Evolutionary conservation across 1,284 basidiomycete species (phyloP).

Genomic region (Leccinum olivaceoglutinosum): DNA sequence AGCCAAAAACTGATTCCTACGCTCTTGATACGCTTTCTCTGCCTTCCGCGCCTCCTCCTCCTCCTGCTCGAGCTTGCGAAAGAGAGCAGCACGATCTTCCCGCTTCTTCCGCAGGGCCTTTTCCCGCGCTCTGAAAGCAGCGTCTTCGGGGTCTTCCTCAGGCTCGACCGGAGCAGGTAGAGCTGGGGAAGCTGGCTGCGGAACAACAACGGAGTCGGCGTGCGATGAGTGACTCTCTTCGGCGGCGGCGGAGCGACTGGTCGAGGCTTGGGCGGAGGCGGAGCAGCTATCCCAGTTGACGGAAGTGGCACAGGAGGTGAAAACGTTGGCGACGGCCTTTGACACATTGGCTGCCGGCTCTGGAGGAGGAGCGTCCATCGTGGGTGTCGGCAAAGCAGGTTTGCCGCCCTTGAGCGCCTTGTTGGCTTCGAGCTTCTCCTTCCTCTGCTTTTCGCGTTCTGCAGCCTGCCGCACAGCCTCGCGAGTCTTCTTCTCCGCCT

Average conservation of each 20-base stretch:
- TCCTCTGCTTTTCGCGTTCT: too few relatives aligned
- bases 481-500: too few relatives aligned
- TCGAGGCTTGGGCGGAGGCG: slow-evolving; percentile 29
- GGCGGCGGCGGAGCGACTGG: slow-evolving; percentile 42
- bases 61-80: slow-evolving; percentile 66
- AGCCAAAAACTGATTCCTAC: slow-evolving; percentile 36
- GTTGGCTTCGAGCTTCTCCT: too few relatives aligned
- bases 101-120: slow-evolving; percentile 61
- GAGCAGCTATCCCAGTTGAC: slow-evolving; percentile 30
- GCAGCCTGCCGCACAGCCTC: too few relatives aligned
- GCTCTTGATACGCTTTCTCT: slow-evolving; percentile 55
- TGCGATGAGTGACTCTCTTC: slow-evolving; percentile 27
- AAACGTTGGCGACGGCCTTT: neutral
- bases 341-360: slow-evolving; percentile 17
- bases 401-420: slow-evolving; percentile 44
- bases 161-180: slow-evolving; percentile 29
- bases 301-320: slow-evolving; percentile 19
- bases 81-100: slow-evolving; percentile 56
- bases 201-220: slow-evolving; percentile 19
- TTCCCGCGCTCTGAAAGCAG: slow-evolving; percentile 55
- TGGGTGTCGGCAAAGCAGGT: slow-evolving; percentile 26
- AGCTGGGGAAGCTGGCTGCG: slow-evolving; percentile 27
- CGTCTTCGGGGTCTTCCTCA: slow-evolving; percentile 61
- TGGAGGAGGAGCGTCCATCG: too few relatives aligned
- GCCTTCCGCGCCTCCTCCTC: slow-evolving; percentile 63